Evolutionary conservation across 805 yeast species (phyloP).

Genomic region (Martiniozyma abietophila): DNA sequence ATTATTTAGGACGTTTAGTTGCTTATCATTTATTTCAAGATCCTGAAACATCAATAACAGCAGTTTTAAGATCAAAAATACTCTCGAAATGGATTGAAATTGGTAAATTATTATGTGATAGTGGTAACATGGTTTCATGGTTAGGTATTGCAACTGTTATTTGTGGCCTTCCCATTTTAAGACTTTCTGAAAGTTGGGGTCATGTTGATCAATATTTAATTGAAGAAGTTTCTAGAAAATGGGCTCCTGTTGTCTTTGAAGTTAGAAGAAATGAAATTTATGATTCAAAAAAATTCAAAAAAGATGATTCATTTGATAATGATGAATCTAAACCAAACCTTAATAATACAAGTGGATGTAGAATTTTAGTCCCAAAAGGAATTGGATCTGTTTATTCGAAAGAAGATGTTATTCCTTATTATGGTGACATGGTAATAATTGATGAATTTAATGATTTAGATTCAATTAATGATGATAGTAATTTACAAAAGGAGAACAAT

Average conservation of each 20-base stretch:
- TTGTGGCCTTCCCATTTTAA: constrained; percentile 72
- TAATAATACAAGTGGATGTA: constrained; percentile 47
- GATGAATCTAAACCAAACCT: constrained; percentile 18
- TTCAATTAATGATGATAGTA: constrained; percentile 22
- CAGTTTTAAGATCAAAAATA: constrained; percentile 50
- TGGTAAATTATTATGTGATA: constrained; percentile 65
- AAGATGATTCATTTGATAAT: background rate
- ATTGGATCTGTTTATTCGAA: constrained; percentile 70
- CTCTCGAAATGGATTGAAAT: constrained; percentile 78
- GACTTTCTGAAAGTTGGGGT: constrained; percentile 70
- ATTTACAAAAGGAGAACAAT: constrained; percentile 9
- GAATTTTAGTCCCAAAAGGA: constrained; percentile 81
- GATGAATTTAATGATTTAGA: constrained; percentile 1
- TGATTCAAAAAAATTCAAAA: constrained; percentile 29
- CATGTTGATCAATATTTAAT: constrained; percentile 50
- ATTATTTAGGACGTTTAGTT: constrained; percentile 66
- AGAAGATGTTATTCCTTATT: constrained; percentile 75
- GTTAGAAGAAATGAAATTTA: constrained; percentile 46
- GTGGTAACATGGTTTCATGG: constrained; percentile 95
- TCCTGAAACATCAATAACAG: constrained; percentile 22
- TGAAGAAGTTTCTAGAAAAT: constrained; percentile 59
- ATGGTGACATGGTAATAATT: constrained; percentile 68
- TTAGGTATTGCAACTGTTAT: constrained; percentile 76
- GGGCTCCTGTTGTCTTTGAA: constrained; percentile 92
- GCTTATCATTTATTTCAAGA: constrained; percentile 60